Evolutionary conservation across 2,329 filamentous ascomycete species (phyloP).

Genomic region (Fusarium drepaniforme): DNA sequence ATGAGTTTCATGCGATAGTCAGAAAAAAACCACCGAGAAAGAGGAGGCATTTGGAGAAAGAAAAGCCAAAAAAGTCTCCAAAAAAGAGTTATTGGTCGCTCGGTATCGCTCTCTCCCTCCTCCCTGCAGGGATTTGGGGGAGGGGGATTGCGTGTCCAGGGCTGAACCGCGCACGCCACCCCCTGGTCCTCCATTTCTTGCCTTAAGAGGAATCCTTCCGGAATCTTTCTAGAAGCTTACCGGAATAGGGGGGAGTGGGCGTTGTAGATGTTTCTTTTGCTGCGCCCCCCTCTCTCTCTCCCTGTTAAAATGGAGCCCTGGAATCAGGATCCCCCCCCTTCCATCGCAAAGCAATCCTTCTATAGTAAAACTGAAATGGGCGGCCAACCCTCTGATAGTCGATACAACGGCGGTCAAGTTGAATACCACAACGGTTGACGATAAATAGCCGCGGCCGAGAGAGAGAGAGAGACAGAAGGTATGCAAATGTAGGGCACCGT

Average conservation of each 20-base stretch:
- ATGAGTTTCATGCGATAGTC: conserved; percentile 1
- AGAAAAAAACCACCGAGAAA: conserved; percentile 5
- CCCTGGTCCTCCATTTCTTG: conserved; percentile 13
- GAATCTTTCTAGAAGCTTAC: conserved; percentile 42
- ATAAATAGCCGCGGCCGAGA: not conserved
- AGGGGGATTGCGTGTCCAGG: conserved; percentile 15
- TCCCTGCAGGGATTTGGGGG: conserved; percentile 21
- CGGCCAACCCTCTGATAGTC: not conserved
- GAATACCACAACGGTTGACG: not conserved
- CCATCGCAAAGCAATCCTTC: not conserved
- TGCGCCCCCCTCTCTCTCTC: not conserved
- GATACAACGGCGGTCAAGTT: conserved; percentile 16
- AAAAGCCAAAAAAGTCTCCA: not conserved
- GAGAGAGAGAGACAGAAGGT: not conserved
- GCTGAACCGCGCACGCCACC: conserved; percentile 10
- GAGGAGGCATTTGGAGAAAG: not conserved
- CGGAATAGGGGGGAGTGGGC: conserved; percentile 15
- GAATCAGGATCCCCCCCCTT: conserved; percentile 1
- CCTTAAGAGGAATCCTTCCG: conserved; percentile 37
- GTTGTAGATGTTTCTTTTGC: conserved; percentile 13
- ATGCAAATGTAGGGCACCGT: not conserved
- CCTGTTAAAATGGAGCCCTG: not conserved
- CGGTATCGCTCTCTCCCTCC: not conserved
- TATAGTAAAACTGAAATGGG: not conserved
- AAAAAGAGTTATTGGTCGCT: not conserved